phyloP scores from a whole-genome alignment of 352 stramenopile genomes.

The Phytophthora fragariae region DNA sequence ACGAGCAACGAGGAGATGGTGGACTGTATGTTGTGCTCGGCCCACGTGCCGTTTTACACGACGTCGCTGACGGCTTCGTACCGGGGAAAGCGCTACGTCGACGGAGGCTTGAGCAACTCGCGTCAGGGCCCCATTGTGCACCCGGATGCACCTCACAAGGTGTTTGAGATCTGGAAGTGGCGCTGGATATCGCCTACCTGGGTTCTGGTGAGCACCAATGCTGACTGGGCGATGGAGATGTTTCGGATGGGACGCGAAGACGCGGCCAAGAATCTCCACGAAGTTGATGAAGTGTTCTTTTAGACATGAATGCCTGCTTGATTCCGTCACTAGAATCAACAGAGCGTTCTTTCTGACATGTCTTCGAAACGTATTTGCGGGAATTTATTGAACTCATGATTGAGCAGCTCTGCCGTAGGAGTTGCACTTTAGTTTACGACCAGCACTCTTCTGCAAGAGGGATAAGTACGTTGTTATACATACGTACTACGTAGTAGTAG shows the following conservation, averaged over 20 bases:
- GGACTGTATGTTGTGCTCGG: constrained; percentile 82
- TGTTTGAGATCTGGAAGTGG: constrained; percentile 89
- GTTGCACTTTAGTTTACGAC: too few relatives aligned
- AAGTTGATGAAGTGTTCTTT: constrained; percentile 74
- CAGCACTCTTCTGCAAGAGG: too few relatives aligned
- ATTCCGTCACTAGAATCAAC: neutral
- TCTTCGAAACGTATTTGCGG: neutral
- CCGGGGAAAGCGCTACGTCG: constrained; percentile 76
- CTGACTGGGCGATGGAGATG: constrained; percentile 75
- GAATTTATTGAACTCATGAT: neutral
- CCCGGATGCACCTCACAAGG: constrained; percentile 65
- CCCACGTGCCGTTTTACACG: constrained; percentile 79
- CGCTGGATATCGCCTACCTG: constrained; percentile 80
- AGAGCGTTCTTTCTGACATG: neutral
- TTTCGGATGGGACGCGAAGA: constrained; percentile 85
- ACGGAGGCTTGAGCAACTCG: constrained; percentile 67
- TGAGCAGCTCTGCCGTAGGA: neutral
- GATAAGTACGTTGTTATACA: too few relatives aligned
- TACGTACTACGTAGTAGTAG: too few relatives aligned
- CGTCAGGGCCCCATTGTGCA: constrained; percentile 69
- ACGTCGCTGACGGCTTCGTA: constrained; percentile 68
- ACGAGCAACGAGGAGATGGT: constrained; percentile 86
- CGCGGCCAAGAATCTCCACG: constrained; percentile 67
- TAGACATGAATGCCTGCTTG: constrained; percentile 8
- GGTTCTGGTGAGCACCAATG: constrained; percentile 79